Evolutionary conservation across 1,139 yeast species (phyloP).

Genomic region (Kurtzmaniella quercitrusa): DNA sequence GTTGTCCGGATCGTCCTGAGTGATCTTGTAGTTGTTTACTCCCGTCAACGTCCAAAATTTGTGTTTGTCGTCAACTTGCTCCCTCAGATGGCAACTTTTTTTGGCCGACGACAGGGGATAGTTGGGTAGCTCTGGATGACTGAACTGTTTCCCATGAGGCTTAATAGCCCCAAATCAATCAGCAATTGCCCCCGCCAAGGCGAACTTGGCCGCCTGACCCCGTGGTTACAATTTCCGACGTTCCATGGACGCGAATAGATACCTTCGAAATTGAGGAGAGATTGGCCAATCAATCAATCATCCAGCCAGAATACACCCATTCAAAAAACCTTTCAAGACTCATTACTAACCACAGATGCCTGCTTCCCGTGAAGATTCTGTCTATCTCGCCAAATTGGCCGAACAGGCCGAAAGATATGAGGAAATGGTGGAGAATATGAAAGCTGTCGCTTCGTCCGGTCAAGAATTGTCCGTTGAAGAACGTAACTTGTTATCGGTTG

Average conservation of each 20-base stretch:
- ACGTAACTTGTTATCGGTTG: conserved; percentile 94
- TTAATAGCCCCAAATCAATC: too few relatives aligned
- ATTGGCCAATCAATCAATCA: neutral
- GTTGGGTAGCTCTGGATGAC: neutral
- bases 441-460: conserved; percentile 93
- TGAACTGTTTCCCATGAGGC: neutral
- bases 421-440: conserved; percentile 99
- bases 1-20: neutral
- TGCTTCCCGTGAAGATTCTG: conserved; percentile 95
- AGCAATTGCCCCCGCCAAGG: too few relatives aligned
- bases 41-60: neutral
- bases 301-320: neutral
- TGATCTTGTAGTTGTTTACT: neutral
- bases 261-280: too few relatives aligned
- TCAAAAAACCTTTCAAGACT: neutral
- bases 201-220: too few relatives aligned
- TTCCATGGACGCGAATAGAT: too few relatives aligned
- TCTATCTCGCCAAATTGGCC: conserved; percentile 96
- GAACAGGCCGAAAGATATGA: conserved; percentile 99
- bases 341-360: conserved; percentile 44
- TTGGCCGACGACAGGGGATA: neutral
- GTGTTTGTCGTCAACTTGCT: neutral
- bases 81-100: neutral
- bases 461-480: conserved; percentile 96
- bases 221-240: too few relatives aligned